Evolutionary conservation across 768 basidiomycete species (phyloP).

Genomic region (Lentinula detonsa): DNA sequence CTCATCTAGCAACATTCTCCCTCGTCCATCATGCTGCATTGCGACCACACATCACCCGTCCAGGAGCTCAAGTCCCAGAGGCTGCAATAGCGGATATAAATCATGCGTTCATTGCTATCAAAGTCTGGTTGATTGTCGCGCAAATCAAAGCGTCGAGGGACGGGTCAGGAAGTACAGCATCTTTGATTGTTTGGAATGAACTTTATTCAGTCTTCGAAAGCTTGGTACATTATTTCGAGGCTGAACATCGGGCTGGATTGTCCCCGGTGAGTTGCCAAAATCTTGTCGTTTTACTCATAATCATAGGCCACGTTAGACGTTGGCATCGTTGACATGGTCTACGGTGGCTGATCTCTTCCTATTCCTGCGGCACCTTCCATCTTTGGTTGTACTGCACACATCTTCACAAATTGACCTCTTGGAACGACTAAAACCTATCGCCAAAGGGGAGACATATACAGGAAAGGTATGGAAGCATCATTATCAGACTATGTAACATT

Average conservation of each 20-base stretch:
- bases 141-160: constrained; percentile 25
- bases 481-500: background rate
- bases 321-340: constrained; percentile 47
- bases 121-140: constrained; percentile 64
- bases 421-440: constrained; percentile 40
- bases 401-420: constrained; percentile 44
- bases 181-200: constrained; percentile 63
- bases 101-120: constrained; percentile 62
- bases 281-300: background rate
- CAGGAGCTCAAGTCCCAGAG: constrained; percentile 30
- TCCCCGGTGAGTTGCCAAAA: constrained; percentile 29
- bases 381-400: constrained; percentile 47
- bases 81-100: constrained; percentile 54
- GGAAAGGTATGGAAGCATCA: constrained; percentile 36
- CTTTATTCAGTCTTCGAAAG: constrained; percentile 68
- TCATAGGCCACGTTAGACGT: constrained; percentile 32
- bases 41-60: constrained; percentile 27
- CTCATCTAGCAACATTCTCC: constrained; percentile 46
- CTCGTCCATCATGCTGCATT: constrained; percentile 40
- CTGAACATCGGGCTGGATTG: constrained; percentile 35
- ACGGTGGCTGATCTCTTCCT: constrained; percentile 62
- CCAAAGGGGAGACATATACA: constrained; percentile 37
- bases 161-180: constrained; percentile 22
- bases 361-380: constrained; percentile 52
- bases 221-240: constrained; percentile 43